A percentile compares a stretch with the other conserved stretches of the same genome.
Evolutionary conservation across 225 moss, liverwort and hornwort species (phyloP).

Genomic region (Asterella californica): DNA sequence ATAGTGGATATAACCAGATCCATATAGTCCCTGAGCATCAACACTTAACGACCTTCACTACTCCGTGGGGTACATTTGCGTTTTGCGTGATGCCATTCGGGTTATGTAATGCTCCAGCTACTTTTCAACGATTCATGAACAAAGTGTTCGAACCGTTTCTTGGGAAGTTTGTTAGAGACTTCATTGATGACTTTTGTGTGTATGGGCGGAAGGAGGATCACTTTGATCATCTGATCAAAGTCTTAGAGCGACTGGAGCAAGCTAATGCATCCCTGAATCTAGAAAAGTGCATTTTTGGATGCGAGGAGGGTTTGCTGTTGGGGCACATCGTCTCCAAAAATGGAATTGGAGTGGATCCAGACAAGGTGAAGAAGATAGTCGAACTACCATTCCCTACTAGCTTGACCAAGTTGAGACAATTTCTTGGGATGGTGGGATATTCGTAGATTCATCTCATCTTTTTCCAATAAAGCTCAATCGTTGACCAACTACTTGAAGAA

Average conservation of each 20-base stretch:
- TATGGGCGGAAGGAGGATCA: not conserved
- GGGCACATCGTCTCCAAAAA: not conserved
- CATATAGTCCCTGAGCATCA: no score
- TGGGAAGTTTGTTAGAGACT: not conserved
- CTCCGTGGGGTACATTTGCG: no score
- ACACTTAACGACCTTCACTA: no score
- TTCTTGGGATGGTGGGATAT: conserved; percentile 4
- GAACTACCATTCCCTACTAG: not conserved
- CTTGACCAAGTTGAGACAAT: not conserved
- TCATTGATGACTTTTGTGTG: conserved; percentile 7
- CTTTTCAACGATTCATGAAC: no score
- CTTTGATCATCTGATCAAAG: no score
- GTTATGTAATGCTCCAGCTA: no score
- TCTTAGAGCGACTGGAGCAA: not conserved
- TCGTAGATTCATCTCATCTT: not conserved
- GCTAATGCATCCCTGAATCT: not conserved
- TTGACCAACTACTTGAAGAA: not conserved
- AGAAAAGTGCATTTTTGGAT: not conserved
- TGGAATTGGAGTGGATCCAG: not conserved
- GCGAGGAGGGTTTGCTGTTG: conserved; percentile 13
- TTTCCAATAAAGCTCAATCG: not conserved
- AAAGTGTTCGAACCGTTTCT: not conserved
- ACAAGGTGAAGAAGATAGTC: not conserved
- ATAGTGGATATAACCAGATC: no score
- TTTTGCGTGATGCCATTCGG: no score